phyloP scores from a whole-genome alignment of 495 filamentous ascomycete species.

The Bathelium albidoporum region DNA sequence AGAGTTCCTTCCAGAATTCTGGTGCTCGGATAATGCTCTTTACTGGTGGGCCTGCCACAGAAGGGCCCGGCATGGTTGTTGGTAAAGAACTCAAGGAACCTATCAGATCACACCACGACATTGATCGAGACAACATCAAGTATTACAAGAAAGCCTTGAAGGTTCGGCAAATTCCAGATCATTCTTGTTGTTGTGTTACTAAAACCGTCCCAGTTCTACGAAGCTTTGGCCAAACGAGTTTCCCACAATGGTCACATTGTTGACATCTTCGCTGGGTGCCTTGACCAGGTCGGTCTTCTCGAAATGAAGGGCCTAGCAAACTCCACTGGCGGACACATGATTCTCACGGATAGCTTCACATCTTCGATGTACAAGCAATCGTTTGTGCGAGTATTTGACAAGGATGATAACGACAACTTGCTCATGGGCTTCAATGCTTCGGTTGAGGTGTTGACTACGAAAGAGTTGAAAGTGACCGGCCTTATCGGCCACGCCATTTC shows the following conservation, averaged over 20 bases:
- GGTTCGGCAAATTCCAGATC: constrained; percentile 41
- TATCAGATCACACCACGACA: constrained; percentile 97
- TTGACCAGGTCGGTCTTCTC: constrained; percentile 94
- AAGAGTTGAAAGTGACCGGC: constrained; percentile 97
- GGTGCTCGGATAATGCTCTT: constrained; percentile 97
- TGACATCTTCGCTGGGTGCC: constrained; percentile 95
- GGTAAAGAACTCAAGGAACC: constrained; percentile 94
- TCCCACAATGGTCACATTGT: constrained; percentile 96
- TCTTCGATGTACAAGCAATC: constrained; percentile 99
- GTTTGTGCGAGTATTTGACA: constrained; percentile 94
- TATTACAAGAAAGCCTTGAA: constrained; percentile 99
- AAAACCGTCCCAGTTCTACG: constrained; percentile 69
- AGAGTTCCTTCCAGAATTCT: constrained; percentile 90
- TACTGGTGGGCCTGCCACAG: constrained; percentile 87
- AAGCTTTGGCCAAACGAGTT: constrained; percentile 88
- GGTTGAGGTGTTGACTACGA: constrained; percentile 91
- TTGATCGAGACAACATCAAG: constrained; percentile 97
- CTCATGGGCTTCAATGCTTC: constrained; percentile 98
- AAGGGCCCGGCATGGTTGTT: constrained; percentile 94
- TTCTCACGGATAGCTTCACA: constrained; percentile 96
- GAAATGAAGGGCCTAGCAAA: constrained; percentile 99
- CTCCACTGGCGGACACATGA: constrained; percentile 95
- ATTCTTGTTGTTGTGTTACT: constrained; percentile 15
- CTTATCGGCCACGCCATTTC: constrained; percentile 95
- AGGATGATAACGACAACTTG: constrained; percentile 86